Percentiles rank a stretch among this genome's conserved stretches.
These are phyloP conservation scores for Kazachstania psychrophila DNA, from an alignment of 805 yeast genomes.

Conservation along the genomic window DNA sequence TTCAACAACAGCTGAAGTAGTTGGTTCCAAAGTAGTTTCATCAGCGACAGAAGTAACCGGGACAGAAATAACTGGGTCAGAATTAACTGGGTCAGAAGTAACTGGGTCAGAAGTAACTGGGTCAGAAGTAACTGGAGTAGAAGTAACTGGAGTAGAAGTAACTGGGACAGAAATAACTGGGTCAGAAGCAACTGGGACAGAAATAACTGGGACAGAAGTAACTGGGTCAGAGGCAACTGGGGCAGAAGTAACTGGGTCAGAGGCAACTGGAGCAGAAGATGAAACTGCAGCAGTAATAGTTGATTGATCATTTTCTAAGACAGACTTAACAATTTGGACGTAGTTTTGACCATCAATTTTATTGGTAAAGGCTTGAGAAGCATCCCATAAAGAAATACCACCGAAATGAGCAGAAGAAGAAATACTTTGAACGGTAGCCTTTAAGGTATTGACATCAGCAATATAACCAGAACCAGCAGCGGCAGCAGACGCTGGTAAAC, in stretches of 20 bases:
- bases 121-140: constrained; percentile 3
- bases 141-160: constrained; percentile 6
- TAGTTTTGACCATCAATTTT: constrained; percentile 37
- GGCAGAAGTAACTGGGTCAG: constrained; percentile 4
- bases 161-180: constrained; percentile 5
- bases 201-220: constrained; percentile 29
- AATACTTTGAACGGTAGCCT: constrained; percentile 55
- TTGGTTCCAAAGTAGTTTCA: neutral
- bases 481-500: constrained; percentile 57
- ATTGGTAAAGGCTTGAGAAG: constrained; percentile 56
- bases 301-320: constrained; percentile 26
- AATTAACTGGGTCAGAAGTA: constrained; percentile 5
- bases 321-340: constrained; percentile 36
- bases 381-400: constrained; percentile 90
- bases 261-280: constrained; percentile 6
- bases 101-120: constrained; percentile 2
- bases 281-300: constrained; percentile 8
- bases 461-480: constrained; percentile 60
- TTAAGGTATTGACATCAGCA: constrained; percentile 32
- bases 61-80: constrained; percentile 3
- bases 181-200: constrained; percentile 28
- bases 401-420: constrained; percentile 67
- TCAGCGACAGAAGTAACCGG: constrained; percentile 2
- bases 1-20: neutral
- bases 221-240: constrained; percentile 3